Evolutionary conservation across 148 eudicot genomes (phyloP).

Genomic region (Tetragonia tetragonoides): DNA sequence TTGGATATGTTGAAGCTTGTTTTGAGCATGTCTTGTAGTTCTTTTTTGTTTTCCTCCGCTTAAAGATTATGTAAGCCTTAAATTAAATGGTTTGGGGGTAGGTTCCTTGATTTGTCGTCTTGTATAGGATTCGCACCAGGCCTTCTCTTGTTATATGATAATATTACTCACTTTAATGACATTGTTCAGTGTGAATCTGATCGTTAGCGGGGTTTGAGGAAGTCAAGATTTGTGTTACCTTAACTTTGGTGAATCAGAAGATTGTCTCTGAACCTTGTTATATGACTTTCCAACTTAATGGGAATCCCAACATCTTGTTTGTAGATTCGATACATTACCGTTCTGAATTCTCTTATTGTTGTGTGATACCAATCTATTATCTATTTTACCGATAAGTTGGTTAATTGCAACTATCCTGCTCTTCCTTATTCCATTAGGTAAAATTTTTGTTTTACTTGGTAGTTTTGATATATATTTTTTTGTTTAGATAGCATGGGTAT

Average conservation of each 20-base stretch:
- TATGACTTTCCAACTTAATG: background rate
- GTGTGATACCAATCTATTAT: background rate
- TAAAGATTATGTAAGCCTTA: too few species aligned
- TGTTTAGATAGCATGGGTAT: too few species aligned
- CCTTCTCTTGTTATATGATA: background rate
- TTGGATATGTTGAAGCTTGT: too few species aligned
- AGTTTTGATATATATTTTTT: background rate
- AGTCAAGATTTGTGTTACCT: background rate
- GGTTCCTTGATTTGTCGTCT: too few species aligned
- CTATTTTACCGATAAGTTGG: background rate
- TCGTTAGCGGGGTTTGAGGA: background rate
- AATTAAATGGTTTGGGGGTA: too few species aligned
- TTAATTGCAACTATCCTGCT: background rate
- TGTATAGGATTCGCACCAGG: too few species aligned
- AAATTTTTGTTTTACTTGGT: background rate
- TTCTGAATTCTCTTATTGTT: background rate
- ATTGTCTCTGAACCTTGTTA: background rate
- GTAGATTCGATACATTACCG: background rate
- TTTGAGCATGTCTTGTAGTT: too few species aligned
- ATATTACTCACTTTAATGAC: too few species aligned
- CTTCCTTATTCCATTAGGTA: background rate
- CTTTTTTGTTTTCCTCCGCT: too few species aligned
- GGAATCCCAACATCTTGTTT: background rate
- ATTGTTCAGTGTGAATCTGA: background rate
- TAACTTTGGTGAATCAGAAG: background rate